A percentile compares a stretch with the other conserved stretches of the same genome.
phyloP scores from a whole-genome alignment of 257 asterid species.

The Avicennia marina region DNA sequence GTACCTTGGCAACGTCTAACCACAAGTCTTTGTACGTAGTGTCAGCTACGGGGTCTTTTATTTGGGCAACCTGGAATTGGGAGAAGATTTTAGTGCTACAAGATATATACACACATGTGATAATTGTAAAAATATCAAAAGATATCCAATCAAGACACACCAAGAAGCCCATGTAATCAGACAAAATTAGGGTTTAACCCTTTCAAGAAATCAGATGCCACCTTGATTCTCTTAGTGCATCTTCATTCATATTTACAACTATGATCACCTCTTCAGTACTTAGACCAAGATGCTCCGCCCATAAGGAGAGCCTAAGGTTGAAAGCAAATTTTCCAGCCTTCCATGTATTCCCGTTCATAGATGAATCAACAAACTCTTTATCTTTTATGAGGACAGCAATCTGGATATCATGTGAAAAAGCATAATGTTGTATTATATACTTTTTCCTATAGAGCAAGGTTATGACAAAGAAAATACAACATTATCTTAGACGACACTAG shows the following conservation, averaged over 20 bases:
- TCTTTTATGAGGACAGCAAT: slow-evolving; percentile 79
- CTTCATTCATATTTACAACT: slow-evolving; percentile 1
- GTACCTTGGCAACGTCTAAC: slow-evolving; percentile 74
- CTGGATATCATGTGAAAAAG: slow-evolving; percentile 43
- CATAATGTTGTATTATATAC: not conserved
- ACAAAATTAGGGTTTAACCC: not conserved
- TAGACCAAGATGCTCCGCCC: slow-evolving; percentile 95
- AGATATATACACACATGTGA: too few species aligned
- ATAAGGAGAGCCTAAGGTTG: slow-evolving; percentile 70
- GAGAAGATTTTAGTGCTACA: too few species aligned
- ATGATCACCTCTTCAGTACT: slow-evolving; percentile 52
- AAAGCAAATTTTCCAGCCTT: slow-evolving; percentile 80
- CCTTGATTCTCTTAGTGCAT: slow-evolving; percentile 2
- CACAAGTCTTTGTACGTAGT: slow-evolving; percentile 62
- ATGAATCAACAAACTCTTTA: slow-evolving; percentile 69
- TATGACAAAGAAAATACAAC: not conserved
- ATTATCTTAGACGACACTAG: not conserved
- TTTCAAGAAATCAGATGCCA: not conserved
- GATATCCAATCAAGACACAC: too few species aligned
- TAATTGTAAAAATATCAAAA: too few species aligned
- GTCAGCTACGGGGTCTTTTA: slow-evolving; percentile 73
- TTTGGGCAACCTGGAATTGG: slow-evolving; percentile 47
- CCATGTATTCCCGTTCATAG: slow-evolving; percentile 77
- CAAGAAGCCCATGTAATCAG: not conserved
- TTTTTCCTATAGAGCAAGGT: not conserved